phyloP scores from a whole-genome alignment of 352 stramenopile genomes.

The Phytopythium aichiense region DNA sequence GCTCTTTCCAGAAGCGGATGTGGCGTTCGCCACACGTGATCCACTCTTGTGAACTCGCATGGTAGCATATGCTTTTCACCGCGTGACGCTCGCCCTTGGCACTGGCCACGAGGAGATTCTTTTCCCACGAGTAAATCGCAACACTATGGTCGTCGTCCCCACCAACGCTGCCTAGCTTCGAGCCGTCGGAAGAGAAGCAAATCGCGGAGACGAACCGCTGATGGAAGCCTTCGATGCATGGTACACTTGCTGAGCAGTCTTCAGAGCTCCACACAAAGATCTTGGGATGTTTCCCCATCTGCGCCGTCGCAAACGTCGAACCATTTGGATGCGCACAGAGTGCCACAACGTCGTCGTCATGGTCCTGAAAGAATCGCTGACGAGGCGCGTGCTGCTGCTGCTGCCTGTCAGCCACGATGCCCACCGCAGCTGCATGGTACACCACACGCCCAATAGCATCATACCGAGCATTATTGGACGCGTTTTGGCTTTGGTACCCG shows the following conservation, averaged over 20 bases:
- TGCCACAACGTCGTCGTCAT: constrained; percentile 84
- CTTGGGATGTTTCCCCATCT: constrained; percentile 79
- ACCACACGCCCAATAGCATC: constrained; percentile 51
- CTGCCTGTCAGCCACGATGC: constrained; percentile 57
- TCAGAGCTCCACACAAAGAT: constrained; percentile 77
- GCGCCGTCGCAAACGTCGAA: constrained; percentile 77
- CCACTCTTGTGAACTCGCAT: constrained; percentile 46
- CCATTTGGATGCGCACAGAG: constrained; percentile 76
- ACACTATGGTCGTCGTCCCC: constrained; percentile 84
- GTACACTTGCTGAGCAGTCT: constrained; percentile 21
- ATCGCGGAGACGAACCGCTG: constrained; percentile 67
- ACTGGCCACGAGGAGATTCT: constrained; percentile 31
- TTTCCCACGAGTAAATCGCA: constrained; percentile 79
- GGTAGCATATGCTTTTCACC: constrained; percentile 46
- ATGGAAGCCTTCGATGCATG: constrained; percentile 73
- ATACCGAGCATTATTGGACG: constrained; percentile 76
- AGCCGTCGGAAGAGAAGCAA: constrained; percentile 66
- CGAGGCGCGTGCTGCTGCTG: constrained; percentile 11
- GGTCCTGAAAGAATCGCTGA: constrained; percentile 57
- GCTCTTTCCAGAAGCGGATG: constrained; percentile 73
- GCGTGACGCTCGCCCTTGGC: constrained; percentile 64
- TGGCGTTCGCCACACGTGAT: constrained; percentile 70
- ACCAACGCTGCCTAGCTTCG: constrained; percentile 65
- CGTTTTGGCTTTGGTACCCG: constrained; percentile 73
- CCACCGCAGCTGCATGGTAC: constrained; percentile 77